phyloP scores from a whole-genome alignment of 2,329 filamentous ascomycete species.

The Teratosphaeria nubilosa region DNA sequence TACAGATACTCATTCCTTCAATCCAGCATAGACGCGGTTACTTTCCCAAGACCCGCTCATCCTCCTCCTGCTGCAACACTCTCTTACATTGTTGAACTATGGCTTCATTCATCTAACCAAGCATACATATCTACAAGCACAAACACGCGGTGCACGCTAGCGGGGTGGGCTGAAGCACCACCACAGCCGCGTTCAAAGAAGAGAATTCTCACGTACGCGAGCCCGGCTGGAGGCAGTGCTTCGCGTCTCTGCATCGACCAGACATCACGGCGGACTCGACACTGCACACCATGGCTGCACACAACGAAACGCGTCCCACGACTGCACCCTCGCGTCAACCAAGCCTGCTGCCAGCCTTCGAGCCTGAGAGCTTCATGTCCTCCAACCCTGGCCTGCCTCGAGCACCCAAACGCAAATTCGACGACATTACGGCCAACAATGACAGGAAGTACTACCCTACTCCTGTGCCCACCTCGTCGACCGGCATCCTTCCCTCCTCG shows the following conservation, averaged over 20 bases:
- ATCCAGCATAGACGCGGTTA: background rate
- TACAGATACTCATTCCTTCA: background rate
- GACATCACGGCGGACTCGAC: slow-evolving; percentile 15
- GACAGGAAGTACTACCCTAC: slow-evolving; percentile 66
- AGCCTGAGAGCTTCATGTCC: slow-evolving; percentile 57
- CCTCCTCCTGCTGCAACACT: background rate
- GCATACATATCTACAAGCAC: background rate
- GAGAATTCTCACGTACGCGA: background rate
- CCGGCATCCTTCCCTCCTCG: slow-evolving; percentile 70
- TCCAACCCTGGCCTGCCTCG: slow-evolving; percentile 61
- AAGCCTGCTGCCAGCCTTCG: slow-evolving; percentile 66
- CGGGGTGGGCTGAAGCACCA: background rate
- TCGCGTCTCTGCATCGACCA: slow-evolving; percentile 14
- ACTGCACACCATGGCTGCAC: background rate
- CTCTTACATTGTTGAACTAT: background rate
- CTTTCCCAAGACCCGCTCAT: background rate
- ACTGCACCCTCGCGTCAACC: slow-evolving; percentile 32
- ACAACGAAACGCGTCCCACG: background rate
- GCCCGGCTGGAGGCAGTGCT: slow-evolving; percentile 4
- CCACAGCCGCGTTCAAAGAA: slow-evolving; percentile 1
- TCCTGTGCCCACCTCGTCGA: slow-evolving; percentile 86
- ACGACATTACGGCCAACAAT: slow-evolving; percentile 36
- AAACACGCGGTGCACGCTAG: background rate
- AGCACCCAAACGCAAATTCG: slow-evolving; percentile 55
- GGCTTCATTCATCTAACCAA: background rate